These are phyloP conservation scores for Microbotryum saponariae DNA, from an alignment of 1,284 basidiomycete species.

Conservation along the genomic window DNA sequence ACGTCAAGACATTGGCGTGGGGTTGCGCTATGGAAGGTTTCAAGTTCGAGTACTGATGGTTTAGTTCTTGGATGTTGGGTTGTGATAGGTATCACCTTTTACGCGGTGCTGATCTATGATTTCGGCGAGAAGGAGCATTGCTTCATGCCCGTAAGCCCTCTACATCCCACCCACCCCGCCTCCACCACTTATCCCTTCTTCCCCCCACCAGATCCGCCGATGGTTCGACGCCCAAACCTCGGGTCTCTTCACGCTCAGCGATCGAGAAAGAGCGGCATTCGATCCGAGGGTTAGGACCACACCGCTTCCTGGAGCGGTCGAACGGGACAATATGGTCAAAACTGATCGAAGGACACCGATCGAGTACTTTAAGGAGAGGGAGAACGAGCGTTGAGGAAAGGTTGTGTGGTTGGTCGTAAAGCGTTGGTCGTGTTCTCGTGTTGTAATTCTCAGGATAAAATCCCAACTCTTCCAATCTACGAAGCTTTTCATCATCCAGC, in stretches of 20 bases:
- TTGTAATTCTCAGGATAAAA: too few species aligned
- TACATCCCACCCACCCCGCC: too few species aligned
- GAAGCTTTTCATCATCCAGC: too few species aligned
- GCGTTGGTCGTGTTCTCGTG: too few species aligned
- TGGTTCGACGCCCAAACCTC: constrained; percentile 28
- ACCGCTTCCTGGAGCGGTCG: background rate
- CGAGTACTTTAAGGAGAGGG: constrained; percentile 29
- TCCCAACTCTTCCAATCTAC: too few species aligned
- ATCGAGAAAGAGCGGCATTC: constrained; percentile 9
- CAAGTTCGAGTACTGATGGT: background rate
- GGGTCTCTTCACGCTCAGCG: constrained; percentile 33
- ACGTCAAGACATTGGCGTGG: background rate
- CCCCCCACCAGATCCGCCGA: constrained; percentile 22
- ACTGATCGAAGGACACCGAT: constrained; percentile 18
- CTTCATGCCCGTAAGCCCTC: constrained; percentile 31
- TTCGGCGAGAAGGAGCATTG: constrained; percentile 32
- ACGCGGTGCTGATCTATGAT: constrained; percentile 33
- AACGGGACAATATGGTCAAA: background rate
- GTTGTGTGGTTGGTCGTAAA: too few species aligned
- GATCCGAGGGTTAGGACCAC: too few species aligned
- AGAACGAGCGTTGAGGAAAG: background rate
- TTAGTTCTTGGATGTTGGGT: too few species aligned
- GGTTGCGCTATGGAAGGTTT: too few species aligned
- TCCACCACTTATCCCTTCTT: background rate
- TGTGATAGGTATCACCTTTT: constrained; percentile 16